These are phyloP conservation scores for Dictyostelium purpureum DNA, from an alignment of 78 protist species.

Conservation along the genomic window DNA sequence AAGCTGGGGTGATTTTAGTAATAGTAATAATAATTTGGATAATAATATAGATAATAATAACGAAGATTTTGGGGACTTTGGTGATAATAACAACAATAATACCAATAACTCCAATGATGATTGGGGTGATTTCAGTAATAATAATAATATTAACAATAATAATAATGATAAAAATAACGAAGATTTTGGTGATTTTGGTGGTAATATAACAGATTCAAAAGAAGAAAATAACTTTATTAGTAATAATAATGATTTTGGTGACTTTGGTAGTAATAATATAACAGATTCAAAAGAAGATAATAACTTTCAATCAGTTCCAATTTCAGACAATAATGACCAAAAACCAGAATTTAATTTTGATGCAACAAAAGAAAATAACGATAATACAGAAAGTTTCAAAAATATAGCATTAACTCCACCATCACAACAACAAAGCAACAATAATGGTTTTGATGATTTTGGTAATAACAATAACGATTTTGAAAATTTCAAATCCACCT, in stretches of 20 bases:
- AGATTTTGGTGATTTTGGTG: neutral
- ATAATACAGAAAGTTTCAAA: neutral
- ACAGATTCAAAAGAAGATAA: no score
- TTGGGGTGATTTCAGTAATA: neutral
- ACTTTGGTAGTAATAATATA: neutral
- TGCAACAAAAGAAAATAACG: neutral
- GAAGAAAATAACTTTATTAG: neutral
- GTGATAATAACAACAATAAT: neutral
- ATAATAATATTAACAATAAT: neutral
- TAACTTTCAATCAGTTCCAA: no score
- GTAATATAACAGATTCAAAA: neutral
- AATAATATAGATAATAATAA: neutral
- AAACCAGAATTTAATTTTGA: neutral
- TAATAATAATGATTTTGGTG: neutral
- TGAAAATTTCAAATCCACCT: no score
- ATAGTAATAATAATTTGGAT: neutral
- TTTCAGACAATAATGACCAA: neutral
- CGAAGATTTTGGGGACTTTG: neutral
- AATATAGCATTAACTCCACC: neutral
- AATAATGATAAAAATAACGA: neutral
- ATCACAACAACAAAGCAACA: no score
- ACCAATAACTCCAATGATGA: neutral
- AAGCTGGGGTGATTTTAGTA: neutral
- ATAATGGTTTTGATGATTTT: no score
- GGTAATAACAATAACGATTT: no score